phyloP scores from a whole-genome alignment of 495 filamentous ascomycete species.

The Podospora comata region DNA sequence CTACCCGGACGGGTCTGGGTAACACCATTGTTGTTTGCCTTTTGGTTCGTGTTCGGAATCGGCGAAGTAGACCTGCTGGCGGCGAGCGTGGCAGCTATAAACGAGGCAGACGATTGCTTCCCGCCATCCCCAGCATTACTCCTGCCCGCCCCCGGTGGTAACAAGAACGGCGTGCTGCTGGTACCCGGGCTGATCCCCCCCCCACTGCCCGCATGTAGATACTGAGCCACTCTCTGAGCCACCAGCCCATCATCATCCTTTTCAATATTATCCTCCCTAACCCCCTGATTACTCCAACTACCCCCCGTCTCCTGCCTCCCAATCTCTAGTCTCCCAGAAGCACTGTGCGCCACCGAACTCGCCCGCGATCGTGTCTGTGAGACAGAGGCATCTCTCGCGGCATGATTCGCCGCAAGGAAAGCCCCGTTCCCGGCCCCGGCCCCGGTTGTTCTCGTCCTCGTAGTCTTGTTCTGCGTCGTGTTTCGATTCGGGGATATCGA shows the following conservation, averaged over 20 bases:
- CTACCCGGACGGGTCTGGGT: not conserved
- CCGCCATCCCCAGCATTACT: constrained; percentile 15
- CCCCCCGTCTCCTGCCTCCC: constrained; percentile 20
- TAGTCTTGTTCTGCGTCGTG: constrained; percentile 3
- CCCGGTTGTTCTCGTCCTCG: constrained; percentile 19
- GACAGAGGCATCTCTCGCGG: constrained; percentile 22
- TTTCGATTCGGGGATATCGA: constrained; percentile 20
- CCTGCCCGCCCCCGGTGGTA: constrained; percentile 16
- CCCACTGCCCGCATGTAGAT: not conserved
- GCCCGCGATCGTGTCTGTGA: constrained; percentile 6
- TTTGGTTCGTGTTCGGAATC: constrained; percentile 21
- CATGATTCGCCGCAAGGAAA: constrained; percentile 47
- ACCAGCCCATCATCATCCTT: constrained; percentile 9
- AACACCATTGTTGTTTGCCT: constrained; percentile 10
- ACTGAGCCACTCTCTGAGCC: constrained; percentile 18
- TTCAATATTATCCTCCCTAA: not conserved
- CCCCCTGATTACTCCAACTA: constrained; percentile 12
- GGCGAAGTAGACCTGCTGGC: constrained; percentile 50
- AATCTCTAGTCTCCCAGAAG: not conserved
- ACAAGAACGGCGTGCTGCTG: constrained; percentile 17
- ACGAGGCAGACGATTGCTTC: constrained; percentile 43
- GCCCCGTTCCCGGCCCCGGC: constrained; percentile 39
- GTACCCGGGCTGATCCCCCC: not conserved
- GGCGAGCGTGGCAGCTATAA: constrained; percentile 55
- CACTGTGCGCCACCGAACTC: not conserved